These are phyloP conservation scores for Blastobotrys chiropterorum DNA, from an alignment of 805 yeast genomes.

Conservation along the genomic window DNA sequence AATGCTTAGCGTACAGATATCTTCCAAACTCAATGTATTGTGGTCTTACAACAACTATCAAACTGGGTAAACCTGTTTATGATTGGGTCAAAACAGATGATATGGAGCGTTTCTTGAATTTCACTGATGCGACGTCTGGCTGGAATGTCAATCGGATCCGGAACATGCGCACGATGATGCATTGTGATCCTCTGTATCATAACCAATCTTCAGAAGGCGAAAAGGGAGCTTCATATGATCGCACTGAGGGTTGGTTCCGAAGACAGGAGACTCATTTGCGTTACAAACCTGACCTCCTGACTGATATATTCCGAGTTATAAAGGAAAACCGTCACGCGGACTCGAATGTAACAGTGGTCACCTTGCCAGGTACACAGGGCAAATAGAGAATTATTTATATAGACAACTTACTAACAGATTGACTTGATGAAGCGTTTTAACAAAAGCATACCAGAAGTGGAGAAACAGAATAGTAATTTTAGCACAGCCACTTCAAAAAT, in stretches of 20 bases:
- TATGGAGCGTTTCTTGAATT: not conserved
- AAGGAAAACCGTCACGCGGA: not conserved
- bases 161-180: slow-evolving; percentile 13
- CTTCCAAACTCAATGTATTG: not conserved
- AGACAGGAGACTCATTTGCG: not conserved
- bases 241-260: slow-evolving; percentile 17
- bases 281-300: not conserved
- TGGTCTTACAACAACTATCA: slow-evolving; percentile 14
- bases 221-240: slow-evolving; percentile 5
- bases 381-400: too few relatives aligned
- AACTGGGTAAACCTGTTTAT: slow-evolving; percentile 18
- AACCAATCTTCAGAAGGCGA: not conserved
- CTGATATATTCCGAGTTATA: not conserved
- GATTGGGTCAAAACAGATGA: slow-evolving; percentile 11
- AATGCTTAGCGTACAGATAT: slow-evolving; percentile 4
- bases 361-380: too few relatives aligned
- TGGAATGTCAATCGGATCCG: slow-evolving; percentile 29
- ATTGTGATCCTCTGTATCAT: slow-evolving; percentile 21
- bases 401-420: not conserved
- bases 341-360: not conserved
- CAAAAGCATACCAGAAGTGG: too few relatives aligned
- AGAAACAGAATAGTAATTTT: not conserved
- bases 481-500: not conserved
- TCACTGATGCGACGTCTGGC: slow-evolving; percentile 17
- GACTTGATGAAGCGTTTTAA: not conserved